A percentile compares a stretch with the other conserved stretches of the same genome.
Conservation (phyloP, 1,139 yeast genomes). For the Yamadazyma sp. region DNA sequence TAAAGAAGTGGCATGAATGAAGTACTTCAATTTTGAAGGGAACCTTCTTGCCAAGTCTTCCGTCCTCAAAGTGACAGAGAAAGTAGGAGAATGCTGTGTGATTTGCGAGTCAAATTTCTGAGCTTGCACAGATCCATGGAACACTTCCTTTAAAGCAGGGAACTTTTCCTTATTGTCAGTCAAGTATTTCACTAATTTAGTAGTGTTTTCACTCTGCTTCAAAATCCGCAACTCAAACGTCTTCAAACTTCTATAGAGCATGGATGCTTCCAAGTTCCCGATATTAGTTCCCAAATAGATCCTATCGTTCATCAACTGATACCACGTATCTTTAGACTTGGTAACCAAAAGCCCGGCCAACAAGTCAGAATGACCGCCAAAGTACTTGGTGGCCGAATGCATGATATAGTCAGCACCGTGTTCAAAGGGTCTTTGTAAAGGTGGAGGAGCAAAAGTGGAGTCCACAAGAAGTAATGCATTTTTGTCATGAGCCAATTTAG, state of each 20-base stretch:
- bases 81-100: constrained; percentile 71
- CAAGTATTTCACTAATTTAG: constrained; percentile 60
- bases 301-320: constrained; percentile 58
- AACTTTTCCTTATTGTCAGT: constrained; percentile 45
- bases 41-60: constrained; percentile 59
- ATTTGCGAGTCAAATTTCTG: constrained; percentile 63
- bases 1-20: constrained; percentile 87
- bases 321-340: constrained; percentile 47
- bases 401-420: constrained; percentile 80
- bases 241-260: constrained; percentile 74
- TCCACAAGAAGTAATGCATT: constrained; percentile 76
- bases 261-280: constrained; percentile 72
- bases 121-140: constrained; percentile 75
- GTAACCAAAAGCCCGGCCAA: constrained; percentile 78
- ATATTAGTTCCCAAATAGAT: constrained; percentile 72
- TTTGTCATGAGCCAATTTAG: constrained; percentile 63
- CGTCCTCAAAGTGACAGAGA: constrained; percentile 56
- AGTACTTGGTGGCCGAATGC: constrained; percentile 90
- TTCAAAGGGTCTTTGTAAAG: constrained; percentile 75
- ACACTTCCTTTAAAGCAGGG: constrained; percentile 51
- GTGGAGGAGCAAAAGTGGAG: constrained; percentile 93
- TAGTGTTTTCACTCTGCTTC: constrained; percentile 65
- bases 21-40: constrained; percentile 66
- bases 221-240: constrained; percentile 71
- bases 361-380: constrained; percentile 93